Conservation (phyloP, 2,329 filamentous ascomycete genomes). For the Sporothrix euskadiensis region DNA sequence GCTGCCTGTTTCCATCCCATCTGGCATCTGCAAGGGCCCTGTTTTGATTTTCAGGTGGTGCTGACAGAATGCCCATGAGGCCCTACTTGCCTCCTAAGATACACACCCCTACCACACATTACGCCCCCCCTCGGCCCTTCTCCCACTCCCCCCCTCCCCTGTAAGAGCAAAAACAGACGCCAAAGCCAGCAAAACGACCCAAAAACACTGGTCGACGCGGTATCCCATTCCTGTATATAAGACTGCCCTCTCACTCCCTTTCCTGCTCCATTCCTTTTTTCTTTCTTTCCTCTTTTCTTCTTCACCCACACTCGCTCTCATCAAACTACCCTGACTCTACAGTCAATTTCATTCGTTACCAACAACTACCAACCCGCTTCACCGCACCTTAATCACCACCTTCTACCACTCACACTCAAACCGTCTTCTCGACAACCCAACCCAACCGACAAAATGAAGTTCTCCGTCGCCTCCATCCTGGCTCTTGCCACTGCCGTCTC, state of each 20-base stretch:
- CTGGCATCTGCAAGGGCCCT: constrained; percentile 24
- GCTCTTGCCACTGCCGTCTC: constrained; percentile 53
- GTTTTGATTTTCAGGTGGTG: constrained; percentile 15
- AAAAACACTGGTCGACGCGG: constrained; percentile 14
- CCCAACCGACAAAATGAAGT: constrained; percentile 64
- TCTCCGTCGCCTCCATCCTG: constrained; percentile 55
- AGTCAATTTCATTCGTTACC: constrained; percentile 62
- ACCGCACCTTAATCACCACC: constrained; percentile 36
- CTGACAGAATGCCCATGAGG: constrained; percentile 1
- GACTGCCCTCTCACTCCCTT: constrained; percentile 33
- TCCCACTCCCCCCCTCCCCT: constrained; percentile 15
- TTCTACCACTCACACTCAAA: constrained; percentile 23
- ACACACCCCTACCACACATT: background rate
- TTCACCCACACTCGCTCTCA: constrained; percentile 53
- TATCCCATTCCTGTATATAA: constrained; percentile 33
- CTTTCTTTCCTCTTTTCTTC: constrained; percentile 43
- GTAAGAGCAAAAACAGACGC: background rate
- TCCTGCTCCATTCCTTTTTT: constrained; percentile 38
- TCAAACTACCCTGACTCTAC: constrained; percentile 52
- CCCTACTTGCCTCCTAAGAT: background rate
- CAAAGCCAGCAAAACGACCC: background rate
- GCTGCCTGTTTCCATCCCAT: constrained; percentile 26
- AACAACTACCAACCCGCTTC: constrained; percentile 35
- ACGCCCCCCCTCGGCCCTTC: constrained; percentile 9
- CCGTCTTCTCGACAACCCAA: constrained; percentile 44